These are phyloP conservation scores for Chaetoscypha palmicola DNA, from an alignment of 2,329 filamentous ascomycete species.

Conservation along the genomic window DNA sequence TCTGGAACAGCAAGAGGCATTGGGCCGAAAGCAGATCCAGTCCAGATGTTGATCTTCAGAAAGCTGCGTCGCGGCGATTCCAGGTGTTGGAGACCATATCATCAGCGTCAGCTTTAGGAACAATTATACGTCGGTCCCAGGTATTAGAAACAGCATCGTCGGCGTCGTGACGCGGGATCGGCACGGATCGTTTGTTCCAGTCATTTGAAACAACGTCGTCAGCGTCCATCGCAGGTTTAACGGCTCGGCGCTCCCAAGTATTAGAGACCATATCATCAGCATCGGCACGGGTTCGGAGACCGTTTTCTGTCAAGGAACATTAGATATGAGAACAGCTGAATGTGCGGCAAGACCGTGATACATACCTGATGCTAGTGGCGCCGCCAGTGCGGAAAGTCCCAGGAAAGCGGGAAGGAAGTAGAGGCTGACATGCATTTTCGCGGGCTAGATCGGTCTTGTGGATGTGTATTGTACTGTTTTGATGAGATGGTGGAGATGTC, in stretches of 20 bases:
- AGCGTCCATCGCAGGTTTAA: background rate
- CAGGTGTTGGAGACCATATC: background rate
- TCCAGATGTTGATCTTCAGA: too few species aligned
- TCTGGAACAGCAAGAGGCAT: too few species aligned
- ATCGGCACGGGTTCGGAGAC: background rate
- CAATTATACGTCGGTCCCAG: background rate
- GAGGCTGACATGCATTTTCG: background rate
- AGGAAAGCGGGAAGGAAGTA: background rate
- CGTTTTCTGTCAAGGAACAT: background rate
- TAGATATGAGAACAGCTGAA: background rate
- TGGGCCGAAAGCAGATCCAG: too few species aligned
- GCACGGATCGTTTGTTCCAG: background rate
- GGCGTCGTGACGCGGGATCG: background rate
- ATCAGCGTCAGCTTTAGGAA: background rate
- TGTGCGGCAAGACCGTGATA: background rate
- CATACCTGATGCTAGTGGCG: background rate
- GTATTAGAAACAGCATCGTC: background rate
- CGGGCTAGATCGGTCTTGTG: background rate
- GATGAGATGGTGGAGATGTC: background rate
- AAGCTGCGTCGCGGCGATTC: too few species aligned
- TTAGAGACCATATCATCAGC: background rate
- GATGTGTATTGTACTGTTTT: background rate
- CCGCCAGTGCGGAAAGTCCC: background rate
- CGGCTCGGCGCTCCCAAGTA: background rate
- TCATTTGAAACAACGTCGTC: background rate